Base-by-base conservation (phyloP, 305 asterid genomes). In the Fraxinus baroniana region DNA sequence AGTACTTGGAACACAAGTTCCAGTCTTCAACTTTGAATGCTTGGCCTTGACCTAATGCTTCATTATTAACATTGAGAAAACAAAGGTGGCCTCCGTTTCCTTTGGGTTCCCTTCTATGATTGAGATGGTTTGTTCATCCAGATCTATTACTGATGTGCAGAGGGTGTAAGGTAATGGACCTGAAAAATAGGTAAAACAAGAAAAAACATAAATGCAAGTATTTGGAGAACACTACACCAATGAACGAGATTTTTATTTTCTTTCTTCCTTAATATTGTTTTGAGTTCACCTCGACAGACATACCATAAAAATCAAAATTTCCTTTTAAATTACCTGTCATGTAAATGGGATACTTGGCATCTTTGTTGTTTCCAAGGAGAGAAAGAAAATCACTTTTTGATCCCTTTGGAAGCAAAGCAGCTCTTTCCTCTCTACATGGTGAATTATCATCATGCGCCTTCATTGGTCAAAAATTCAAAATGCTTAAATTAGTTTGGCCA, bases 391-490 rank as follows among this genome's bases (percentile, higher is more conserved):
- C 97, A 2, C 39, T 79, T 79, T 84, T 93, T 24, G 98, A 88
- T 85, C 81, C 80, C 83, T 79, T 91, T 10, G 97, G 92, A 78
- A 92, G 87, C 83, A 87, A 26, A 72, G 86, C 89, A 7, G 97
- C 99, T 85, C 92, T 89, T 24, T 78, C 86, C 62, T 95, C 95
- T 83, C 97, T 93, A 77, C 90, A 88, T 79, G 89, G 46, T 49
- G 99, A 94, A 80, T 90, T 91, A 81, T 89, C 92, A 81, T 94
- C 97, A 3, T 85, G 87, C 82, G 86, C 94, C 98, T 93, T 85
- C 87, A 87, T 84, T 78, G 82, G 4, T 66, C 83, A 87, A 77
- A 83, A 36, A 78, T 5, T 5, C 20, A 36, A 35, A 55, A 37
- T 35, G 5, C 49, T 60, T 62, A 32, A 60, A 55, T 26, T 7